Conservation (phyloP, 768 basidiomycete species). For the Lactifluus hygrophoroides region DNA sequence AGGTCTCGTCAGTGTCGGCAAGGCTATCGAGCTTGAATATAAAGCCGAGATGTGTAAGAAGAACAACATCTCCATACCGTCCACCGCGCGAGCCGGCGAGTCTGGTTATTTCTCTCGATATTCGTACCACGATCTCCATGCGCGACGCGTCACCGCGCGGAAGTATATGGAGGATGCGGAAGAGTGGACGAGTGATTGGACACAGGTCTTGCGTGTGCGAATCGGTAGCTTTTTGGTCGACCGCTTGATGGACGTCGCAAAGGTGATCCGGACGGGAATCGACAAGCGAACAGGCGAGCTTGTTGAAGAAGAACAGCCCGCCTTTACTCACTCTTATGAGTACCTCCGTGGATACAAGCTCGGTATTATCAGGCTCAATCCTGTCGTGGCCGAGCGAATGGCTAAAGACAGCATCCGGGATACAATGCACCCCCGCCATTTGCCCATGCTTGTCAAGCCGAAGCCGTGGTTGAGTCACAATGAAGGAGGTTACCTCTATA, state of each 20-base stretch:
- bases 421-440: slow-evolving; percentile 82
- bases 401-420: slow-evolving; percentile 62
- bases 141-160: slow-evolving; percentile 57
- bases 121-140: slow-evolving; percentile 53
- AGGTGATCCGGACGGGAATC: slow-evolving; percentile 51
- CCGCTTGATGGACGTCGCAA: slow-evolving; percentile 75
- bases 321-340: slow-evolving; percentile 88
- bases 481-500: slow-evolving; percentile 78
- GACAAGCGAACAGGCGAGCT: slow-evolving; percentile 51
- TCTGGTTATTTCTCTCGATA: slow-evolving; percentile 46
- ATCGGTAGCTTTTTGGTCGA: slow-evolving; percentile 81
- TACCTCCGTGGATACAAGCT: slow-evolving; percentile 89
- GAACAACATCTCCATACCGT: slow-evolving; percentile 39
- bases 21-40: slow-evolving; percentile 84
- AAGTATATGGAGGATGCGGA: slow-evolving; percentile 58
- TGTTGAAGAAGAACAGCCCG: slow-evolving; percentile 76
- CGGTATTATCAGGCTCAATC: slow-evolving; percentile 86
- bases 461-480: slow-evolving; percentile 75
- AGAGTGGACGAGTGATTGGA: slow-evolving; percentile 77
- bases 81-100: slow-evolving; percentile 24
- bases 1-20: slow-evolving; percentile 71
- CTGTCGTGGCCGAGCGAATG: slow-evolving; percentile 65
- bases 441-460: slow-evolving; percentile 92
- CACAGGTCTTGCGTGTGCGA: slow-evolving; percentile 62
- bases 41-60: slow-evolving; percentile 71